Evolutionary conservation across 192 early-diverging fungal species (phyloP).

Genomic region (Coemansia sp.): DNA sequence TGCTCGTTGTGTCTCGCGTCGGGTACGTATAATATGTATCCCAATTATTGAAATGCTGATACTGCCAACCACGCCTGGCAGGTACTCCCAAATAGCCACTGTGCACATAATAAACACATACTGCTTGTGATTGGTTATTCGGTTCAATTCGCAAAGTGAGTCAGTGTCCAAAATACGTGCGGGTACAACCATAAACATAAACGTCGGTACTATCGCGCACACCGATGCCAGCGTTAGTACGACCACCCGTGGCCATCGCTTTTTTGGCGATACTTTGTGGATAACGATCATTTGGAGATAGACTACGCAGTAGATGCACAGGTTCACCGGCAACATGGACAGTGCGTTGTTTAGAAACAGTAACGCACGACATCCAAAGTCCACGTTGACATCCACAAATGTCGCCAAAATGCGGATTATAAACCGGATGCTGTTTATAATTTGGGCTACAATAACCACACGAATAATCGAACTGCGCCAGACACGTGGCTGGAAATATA

Average conservation of each 20-base stretch:
- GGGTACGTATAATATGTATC: conserved; percentile 22
- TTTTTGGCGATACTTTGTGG: conserved; percentile 27
- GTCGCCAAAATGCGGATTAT: conserved; percentile 19
- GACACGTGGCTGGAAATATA: conserved; percentile 4
- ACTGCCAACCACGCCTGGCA: conserved; percentile 29
- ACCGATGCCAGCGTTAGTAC: conserved; percentile 13
- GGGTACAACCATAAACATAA: conserved; percentile 16
- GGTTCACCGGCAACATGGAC: conserved; percentile 20
- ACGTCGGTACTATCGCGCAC: conserved; percentile 19
- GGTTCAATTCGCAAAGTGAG: conserved; percentile 12
- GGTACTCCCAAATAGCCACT: conserved; percentile 24
- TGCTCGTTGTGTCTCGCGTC: conserved; percentile 7
- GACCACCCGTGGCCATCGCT: conserved; percentile 25
- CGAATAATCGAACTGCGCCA: conserved; percentile 34
- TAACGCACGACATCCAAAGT: conserved; percentile 26
- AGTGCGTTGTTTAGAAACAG: conserved; percentile 21
- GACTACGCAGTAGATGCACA: conserved; percentile 33
- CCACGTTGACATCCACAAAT: conserved; percentile 1
- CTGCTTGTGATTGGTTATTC: not conserved
- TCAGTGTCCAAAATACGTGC: not conserved
- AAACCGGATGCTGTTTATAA: conserved; percentile 31
- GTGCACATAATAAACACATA: conserved; percentile 18
- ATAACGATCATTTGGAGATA: conserved; percentile 43
- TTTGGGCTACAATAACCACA: conserved; percentile 28
- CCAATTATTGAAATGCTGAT: conserved; percentile 16